These are phyloP conservation scores for Calcarisporium arbuscula DNA, from an alignment of 2,329 filamentous ascomycete genomes.

Conservation along the genomic window DNA sequence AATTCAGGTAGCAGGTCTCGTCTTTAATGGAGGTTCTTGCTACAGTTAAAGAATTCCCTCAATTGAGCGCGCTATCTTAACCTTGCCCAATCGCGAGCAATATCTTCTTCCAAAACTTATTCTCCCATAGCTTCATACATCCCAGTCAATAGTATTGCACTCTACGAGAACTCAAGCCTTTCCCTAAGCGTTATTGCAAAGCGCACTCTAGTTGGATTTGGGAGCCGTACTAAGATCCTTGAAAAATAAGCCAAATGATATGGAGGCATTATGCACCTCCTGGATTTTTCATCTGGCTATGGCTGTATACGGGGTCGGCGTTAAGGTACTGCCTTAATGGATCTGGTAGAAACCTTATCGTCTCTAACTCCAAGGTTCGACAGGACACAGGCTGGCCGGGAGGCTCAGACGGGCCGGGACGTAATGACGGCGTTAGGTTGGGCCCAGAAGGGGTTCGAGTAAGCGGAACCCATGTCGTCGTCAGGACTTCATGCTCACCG, in stretches of 20 bases:
- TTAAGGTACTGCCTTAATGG: slow-evolving; percentile 27
- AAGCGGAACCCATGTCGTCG: slow-evolving; percentile 13
- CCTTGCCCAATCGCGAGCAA: neutral
- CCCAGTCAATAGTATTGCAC: slow-evolving; percentile 1
- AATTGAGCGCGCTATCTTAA: too few relatives aligned
- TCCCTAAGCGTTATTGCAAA: slow-evolving; percentile 1
- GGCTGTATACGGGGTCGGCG: slow-evolving; percentile 1
- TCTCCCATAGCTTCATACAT: slow-evolving; percentile 2
- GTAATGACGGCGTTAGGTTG: slow-evolving; percentile 32
- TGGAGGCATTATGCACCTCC: slow-evolving; percentile 27
- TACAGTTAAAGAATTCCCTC: too few relatives aligned
- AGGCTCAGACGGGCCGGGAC: slow-evolving; percentile 24
- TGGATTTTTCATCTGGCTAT: slow-evolving; percentile 19
- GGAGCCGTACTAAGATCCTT: slow-evolving; percentile 16
- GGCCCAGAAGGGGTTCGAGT: slow-evolving; percentile 22
- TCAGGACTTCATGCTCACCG: slow-evolving; percentile 10
- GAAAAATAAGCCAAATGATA: slow-evolving; percentile 21
- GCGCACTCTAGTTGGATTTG: slow-evolving; percentile 2
- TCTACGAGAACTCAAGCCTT: neutral
- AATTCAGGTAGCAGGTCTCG: neutral
- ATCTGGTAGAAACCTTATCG: slow-evolving; percentile 28
- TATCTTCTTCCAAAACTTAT: neutral
- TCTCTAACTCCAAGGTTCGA: slow-evolving; percentile 33
- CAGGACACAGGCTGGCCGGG: too few relatives aligned
- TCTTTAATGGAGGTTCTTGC: neutral